Evolutionary conservation across 495 filamentous ascomycete species (phyloP).

Genomic region (Glarea lozoyensis): DNA sequence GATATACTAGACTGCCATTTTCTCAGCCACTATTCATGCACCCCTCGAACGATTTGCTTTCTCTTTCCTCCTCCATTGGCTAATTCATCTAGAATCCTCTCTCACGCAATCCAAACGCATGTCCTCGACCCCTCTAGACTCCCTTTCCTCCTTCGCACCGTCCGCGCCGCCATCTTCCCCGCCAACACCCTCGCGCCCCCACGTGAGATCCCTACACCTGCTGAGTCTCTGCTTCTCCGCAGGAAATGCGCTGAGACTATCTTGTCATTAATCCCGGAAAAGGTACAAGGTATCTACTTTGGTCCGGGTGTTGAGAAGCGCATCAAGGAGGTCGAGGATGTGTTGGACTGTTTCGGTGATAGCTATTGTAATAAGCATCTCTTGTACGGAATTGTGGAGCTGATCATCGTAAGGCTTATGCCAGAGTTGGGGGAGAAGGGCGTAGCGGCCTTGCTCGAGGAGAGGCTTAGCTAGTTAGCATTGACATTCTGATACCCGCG

Average conservation of each 20-base stretch:
- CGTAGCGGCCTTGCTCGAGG: constrained; percentile 62
- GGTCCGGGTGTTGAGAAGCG: constrained; percentile 21
- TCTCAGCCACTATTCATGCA: background rate
- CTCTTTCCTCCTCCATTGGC: too few relatives aligned
- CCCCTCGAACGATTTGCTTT: constrained; percentile 5
- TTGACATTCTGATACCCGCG: too few relatives aligned
- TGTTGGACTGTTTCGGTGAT: constrained; percentile 69
- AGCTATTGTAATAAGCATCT: constrained; percentile 87
- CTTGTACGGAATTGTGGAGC: constrained; percentile 67
- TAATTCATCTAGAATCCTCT: constrained; percentile 68
- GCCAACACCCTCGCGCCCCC: constrained; percentile 52
- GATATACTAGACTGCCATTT: too few relatives aligned
- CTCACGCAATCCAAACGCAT: constrained; percentile 54
- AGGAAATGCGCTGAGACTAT: constrained; percentile 44
- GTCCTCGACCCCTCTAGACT: constrained; percentile 59
- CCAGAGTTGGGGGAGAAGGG: constrained; percentile 76
- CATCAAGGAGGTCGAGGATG: constrained; percentile 21
- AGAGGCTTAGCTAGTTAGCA: constrained; percentile 47
- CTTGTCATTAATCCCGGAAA: constrained; percentile 39
- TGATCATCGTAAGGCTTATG: constrained; percentile 65
- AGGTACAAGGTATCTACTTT: constrained; percentile 39
- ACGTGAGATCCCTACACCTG: constrained; percentile 35
- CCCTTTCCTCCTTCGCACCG: constrained; percentile 62
- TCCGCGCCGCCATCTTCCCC: constrained; percentile 70
- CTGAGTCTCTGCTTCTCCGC: constrained; percentile 39